Conservation (phyloP, 192 early-diverging fungal genomes). For the Radiomyces spectabilis region DNA sequence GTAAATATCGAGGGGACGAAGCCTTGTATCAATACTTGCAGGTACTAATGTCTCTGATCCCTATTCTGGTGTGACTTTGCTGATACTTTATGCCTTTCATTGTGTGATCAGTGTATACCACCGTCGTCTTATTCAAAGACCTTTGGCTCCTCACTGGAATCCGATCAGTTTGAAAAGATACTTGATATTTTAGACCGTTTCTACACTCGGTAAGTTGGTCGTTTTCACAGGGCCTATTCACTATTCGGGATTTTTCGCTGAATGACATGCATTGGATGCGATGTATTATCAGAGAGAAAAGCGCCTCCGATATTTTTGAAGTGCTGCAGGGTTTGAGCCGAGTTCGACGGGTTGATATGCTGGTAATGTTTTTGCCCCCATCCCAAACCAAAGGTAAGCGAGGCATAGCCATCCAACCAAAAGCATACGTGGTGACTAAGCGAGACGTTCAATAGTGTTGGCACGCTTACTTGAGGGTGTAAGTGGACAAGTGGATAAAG, state of each 20-base stretch:
- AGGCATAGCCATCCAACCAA: neutral
- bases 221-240: too few relatives aligned
- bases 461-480: too few relatives aligned
- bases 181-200: constrained; percentile 24
- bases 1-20: constrained; percentile 33
- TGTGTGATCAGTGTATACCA: constrained; percentile 27
- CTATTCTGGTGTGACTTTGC: too few relatives aligned
- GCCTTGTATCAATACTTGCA: constrained; percentile 54
- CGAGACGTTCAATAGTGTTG: too few relatives aligned
- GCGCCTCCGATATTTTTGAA: neutral
- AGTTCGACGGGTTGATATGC: constrained; percentile 22
- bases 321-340: constrained; percentile 8
- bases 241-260: too few relatives aligned
- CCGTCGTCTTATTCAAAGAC: constrained; percentile 26
- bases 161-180: constrained; percentile 42
- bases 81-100: neutral
- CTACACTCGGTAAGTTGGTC: constrained; percentile 19
- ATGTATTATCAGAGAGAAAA: too few relatives aligned
- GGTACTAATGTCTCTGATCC: constrained; percentile 37
- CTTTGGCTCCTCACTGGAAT: constrained; percentile 41
- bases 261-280: too few relatives aligned
- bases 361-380: constrained; percentile 16
- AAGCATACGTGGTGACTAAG: too few relatives aligned
- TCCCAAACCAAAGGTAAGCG: constrained; percentile 16
- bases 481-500: too few relatives aligned